A percentile compares a stretch with the other conserved stretches of the same genome.
Conservation (phyloP, 768 basidiomycete species). For the Royoungia palumana region DNA sequence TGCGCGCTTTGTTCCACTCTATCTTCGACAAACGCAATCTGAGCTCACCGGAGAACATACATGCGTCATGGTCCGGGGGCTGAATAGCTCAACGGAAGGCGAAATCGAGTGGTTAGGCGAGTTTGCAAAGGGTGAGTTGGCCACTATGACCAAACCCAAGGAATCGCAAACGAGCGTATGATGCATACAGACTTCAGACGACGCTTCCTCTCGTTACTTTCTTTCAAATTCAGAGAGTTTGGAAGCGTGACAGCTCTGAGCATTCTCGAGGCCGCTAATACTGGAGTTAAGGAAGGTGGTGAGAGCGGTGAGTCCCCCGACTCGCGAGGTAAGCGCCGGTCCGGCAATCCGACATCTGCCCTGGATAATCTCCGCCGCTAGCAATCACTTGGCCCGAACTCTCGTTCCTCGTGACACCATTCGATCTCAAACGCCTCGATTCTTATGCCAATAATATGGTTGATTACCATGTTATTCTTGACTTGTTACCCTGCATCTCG, state of each 20-base stretch:
- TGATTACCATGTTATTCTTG: constrained; percentile 94
- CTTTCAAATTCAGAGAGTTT: constrained; percentile 95
- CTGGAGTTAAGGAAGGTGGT: constrained; percentile 46
- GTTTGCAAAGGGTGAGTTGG: constrained; percentile 71
- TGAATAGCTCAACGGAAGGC: constrained; percentile 61
- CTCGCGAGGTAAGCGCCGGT: constrained; percentile 32
- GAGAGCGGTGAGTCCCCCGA: constrained; percentile 32
- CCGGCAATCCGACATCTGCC: not conserved
- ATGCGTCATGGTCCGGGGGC: constrained; percentile 88
- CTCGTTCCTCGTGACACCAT: constrained; percentile 71
- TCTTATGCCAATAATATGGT: constrained; percentile 95
- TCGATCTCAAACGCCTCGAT: constrained; percentile 93
- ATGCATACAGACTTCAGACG: constrained; percentile 74
- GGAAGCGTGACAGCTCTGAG: constrained; percentile 83
- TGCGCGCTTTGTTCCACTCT: constrained; percentile 85
- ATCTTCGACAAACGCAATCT: constrained; percentile 89
- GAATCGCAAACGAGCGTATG: not conserved
- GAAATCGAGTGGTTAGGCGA: constrained; percentile 83
- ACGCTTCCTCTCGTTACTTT: constrained; percentile 84
- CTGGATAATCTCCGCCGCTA: not conserved
- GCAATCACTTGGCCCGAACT: constrained; percentile 42
- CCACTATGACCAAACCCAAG: not conserved
- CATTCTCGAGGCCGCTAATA: constrained; percentile 80
- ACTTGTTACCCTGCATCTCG: constrained; percentile 80
- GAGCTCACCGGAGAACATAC: constrained; percentile 97